Conservation (phyloP, 768 basidiomycete genomes). For the Dacryopinax primogenitus region DNA sequence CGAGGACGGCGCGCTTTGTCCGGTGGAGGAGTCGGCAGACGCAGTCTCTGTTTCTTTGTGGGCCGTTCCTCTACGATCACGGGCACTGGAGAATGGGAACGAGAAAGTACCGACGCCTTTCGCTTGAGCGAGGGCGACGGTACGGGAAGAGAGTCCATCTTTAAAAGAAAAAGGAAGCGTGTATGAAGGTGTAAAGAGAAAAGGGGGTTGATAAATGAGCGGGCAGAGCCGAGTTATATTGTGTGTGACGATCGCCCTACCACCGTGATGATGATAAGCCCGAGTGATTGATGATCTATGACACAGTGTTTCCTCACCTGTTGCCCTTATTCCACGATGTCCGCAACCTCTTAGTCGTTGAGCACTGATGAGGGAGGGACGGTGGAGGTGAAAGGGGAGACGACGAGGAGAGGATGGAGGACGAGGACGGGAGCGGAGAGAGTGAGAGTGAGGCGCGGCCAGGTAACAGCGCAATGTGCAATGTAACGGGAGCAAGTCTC, state of each 20-base stretch:
- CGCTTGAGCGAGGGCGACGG: constrained; percentile 6
- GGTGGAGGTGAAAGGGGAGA: not conserved
- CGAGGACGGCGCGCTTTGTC: constrained; percentile 7
- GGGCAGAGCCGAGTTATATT: not conserved
- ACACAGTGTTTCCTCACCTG: not conserved
- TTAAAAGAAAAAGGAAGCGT: not conserved
- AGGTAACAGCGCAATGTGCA: constrained; percentile 5
- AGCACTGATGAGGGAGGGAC: not conserved
- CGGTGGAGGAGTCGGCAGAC: constrained; percentile 3
- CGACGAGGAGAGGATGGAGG: constrained; percentile 6
- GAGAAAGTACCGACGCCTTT: not conserved
- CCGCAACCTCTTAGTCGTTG: not conserved
- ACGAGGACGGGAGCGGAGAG: constrained; percentile 6
- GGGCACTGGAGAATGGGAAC: not conserved
- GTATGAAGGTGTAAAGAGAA: not conserved
- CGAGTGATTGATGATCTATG: not conserved
- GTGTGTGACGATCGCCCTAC: not conserved
- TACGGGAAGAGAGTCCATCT: constrained; percentile 1
- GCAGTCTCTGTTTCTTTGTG: constrained; percentile 2
- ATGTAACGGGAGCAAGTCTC: constrained; percentile 9
- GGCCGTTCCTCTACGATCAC: not conserved
- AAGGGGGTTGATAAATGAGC: not conserved
- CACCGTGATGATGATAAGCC: not conserved
- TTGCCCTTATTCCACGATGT: not conserved
- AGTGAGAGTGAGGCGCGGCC: not conserved